phyloP scores from a whole-genome alignment of 805 yeast genomes.

The Schizosaccharomyces cryophilus region DNA sequence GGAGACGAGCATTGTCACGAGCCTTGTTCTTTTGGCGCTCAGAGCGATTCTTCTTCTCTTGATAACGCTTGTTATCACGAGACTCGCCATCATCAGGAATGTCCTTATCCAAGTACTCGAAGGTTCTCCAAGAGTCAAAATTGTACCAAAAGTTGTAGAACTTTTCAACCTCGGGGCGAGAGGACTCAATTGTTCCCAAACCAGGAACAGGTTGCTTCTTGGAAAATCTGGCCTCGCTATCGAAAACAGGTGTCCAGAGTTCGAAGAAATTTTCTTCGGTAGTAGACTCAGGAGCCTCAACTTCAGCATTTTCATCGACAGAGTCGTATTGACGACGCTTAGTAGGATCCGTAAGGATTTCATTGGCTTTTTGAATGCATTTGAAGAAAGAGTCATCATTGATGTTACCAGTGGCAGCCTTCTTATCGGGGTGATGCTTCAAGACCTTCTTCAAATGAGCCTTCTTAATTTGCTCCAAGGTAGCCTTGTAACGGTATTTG shows the following conservation, averaged over 20 bases:
- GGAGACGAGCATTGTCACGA: constrained; percentile 78
- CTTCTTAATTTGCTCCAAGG: constrained; percentile 75
- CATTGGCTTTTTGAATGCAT: constrained; percentile 85
- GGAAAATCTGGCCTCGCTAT: constrained; percentile 73
- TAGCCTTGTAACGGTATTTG: constrained; percentile 73
- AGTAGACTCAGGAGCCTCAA: constrained; percentile 46
- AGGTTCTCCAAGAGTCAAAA: constrained; percentile 94
- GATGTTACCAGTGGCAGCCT: constrained; percentile 68
- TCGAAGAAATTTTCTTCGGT: constrained; percentile 34
- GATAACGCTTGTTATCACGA: constrained; percentile 97
- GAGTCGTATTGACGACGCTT: constrained; percentile 90
- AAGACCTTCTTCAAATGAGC: constrained; percentile 89
- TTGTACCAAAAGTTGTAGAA: constrained; percentile 84
- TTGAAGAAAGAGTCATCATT: constrained; percentile 86
- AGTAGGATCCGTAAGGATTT: constrained; percentile 58
- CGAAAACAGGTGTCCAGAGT: constrained; percentile 85
- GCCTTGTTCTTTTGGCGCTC: constrained; percentile 94
- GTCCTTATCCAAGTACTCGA: constrained; percentile 94
- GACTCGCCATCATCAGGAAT: constrained; percentile 97
- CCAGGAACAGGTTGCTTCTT: constrained; percentile 70
- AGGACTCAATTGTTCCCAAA: constrained; percentile 41
- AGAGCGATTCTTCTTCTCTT: constrained; percentile 90
- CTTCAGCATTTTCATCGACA: constrained; percentile 74
- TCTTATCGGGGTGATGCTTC: constrained; percentile 95
- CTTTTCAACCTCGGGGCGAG: constrained; percentile 53